Evolutionary conservation across 78 protist species (phyloP).

Genomic region (Isochrysis galbana): DNA sequence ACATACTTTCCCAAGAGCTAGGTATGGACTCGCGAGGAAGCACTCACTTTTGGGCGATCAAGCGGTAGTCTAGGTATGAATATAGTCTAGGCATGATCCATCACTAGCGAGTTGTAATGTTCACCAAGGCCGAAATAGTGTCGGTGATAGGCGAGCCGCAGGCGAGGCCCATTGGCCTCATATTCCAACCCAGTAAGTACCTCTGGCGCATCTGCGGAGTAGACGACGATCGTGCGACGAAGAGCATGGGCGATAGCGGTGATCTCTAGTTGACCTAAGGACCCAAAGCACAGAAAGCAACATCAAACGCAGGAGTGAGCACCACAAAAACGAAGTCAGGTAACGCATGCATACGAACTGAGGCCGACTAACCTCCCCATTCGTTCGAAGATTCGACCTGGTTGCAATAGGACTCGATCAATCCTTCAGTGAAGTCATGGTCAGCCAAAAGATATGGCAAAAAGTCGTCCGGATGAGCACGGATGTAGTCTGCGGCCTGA

Average conservation of each 20-base stretch:
- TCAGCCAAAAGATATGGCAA: background rate
- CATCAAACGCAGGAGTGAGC: too few species aligned
- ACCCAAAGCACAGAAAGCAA: background rate
- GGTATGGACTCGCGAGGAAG: too few species aligned
- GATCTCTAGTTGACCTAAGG: conserved; percentile 1
- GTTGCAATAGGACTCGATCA: background rate
- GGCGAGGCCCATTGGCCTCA: background rate
- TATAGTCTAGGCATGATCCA: too few species aligned
- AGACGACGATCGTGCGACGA: background rate
- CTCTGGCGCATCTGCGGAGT: background rate
- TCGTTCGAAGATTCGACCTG: background rate
- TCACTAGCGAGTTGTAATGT: conserved; percentile 1
- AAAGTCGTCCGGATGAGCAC: conserved; percentile 1
- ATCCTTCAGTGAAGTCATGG: background rate
- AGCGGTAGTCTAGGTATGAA: too few species aligned
- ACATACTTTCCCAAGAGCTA: too few species aligned
- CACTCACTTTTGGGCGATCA: too few species aligned
- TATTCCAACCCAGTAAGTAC: background rate
- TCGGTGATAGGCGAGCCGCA: background rate
- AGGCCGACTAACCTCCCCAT: background rate
- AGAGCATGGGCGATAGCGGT: background rate
- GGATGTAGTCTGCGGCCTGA: background rate
- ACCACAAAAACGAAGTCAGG: too few species aligned
- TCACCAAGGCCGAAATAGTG: conserved; percentile 6
- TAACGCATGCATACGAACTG: too few species aligned